Evolutionary conservation across 2,329 filamentous ascomycete species (phyloP).

Genomic region (Dothistroma septosporum): DNA sequence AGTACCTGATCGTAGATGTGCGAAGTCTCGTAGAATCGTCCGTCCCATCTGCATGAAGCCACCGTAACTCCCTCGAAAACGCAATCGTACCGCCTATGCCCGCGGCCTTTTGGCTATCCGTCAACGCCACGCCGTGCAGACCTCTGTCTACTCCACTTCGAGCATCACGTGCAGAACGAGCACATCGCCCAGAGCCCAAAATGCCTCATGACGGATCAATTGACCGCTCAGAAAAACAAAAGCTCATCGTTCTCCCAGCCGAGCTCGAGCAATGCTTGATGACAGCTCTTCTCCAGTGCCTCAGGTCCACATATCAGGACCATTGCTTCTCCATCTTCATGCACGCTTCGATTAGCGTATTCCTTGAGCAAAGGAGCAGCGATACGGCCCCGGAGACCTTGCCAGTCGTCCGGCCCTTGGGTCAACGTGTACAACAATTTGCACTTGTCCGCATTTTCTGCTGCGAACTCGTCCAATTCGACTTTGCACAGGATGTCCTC

Average conservation of each 20-base stretch:
- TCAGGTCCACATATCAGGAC: conserved; percentile 77
- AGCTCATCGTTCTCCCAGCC: conserved; percentile 72
- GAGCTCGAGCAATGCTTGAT: conserved; percentile 53
- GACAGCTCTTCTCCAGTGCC: conserved; percentile 65
- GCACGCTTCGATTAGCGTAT: conserved; percentile 44
- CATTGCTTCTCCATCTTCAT: conserved; percentile 47
- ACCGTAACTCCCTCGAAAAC: background rate
- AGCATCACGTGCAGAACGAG: background rate
- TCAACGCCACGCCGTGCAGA: background rate
- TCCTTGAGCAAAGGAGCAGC: conserved; percentile 58
- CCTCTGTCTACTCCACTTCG: background rate
- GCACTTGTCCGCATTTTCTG: conserved; percentile 53
- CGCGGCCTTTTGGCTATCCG: too few relatives aligned
- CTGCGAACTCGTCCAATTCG: conserved; percentile 64
- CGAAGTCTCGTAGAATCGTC: background rate
- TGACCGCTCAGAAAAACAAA: conserved; percentile 61
- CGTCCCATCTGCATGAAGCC: background rate
- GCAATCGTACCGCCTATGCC: background rate
- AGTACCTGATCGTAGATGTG: background rate
- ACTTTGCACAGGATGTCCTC: conserved; percentile 77
- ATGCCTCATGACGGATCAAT: background rate
- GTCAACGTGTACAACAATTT: conserved; percentile 67
- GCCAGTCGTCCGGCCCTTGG: conserved; percentile 61
- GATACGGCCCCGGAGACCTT: conserved; percentile 64
- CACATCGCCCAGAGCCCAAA: background rate